phyloP scores from a whole-genome alignment of 2,329 filamentous ascomycete species.

The Nemania serpens region DNA sequence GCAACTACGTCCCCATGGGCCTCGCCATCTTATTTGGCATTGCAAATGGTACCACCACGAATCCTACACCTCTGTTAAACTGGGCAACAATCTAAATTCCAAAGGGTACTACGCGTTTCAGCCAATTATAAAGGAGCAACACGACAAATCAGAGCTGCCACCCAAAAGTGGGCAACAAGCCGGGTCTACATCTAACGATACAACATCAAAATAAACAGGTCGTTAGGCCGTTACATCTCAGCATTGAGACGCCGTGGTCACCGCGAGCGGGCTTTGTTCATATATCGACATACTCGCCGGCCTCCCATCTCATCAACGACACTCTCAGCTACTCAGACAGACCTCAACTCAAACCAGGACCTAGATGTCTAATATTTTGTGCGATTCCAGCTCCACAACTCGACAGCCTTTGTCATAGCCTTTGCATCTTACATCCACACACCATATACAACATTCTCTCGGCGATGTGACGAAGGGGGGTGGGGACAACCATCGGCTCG shows the following conservation, averaged over 20 bases:
- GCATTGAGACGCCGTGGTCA: neutral
- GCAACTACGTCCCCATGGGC: conserved; percentile 35
- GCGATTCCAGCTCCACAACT: neutral
- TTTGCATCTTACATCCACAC: neutral
- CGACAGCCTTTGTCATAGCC: neutral
- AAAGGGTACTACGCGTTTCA: conserved; percentile 36
- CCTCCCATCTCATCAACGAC: neutral
- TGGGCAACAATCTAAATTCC: conserved; percentile 4
- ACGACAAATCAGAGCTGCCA: conserved; percentile 14
- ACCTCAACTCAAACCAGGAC: too few relatives aligned
- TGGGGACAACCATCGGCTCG: neutral
- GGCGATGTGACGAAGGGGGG: neutral
- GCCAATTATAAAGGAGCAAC: conserved; percentile 31
- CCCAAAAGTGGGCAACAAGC: conserved; percentile 12
- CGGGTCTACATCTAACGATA: neutral
- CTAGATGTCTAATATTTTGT: too few relatives aligned
- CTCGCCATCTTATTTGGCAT: conserved; percentile 42
- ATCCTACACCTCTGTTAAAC: neutral
- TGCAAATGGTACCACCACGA: conserved; percentile 38
- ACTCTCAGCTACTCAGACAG: neutral
- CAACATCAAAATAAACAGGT: conserved; percentile 16
- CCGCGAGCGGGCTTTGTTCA: neutral
- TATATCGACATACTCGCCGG: neutral
- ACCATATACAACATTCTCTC: neutral
- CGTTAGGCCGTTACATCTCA: neutral